phyloP scores from a whole-genome alignment of 2,329 filamentous ascomycete genomes.

The Phoma sp. region DNA sequence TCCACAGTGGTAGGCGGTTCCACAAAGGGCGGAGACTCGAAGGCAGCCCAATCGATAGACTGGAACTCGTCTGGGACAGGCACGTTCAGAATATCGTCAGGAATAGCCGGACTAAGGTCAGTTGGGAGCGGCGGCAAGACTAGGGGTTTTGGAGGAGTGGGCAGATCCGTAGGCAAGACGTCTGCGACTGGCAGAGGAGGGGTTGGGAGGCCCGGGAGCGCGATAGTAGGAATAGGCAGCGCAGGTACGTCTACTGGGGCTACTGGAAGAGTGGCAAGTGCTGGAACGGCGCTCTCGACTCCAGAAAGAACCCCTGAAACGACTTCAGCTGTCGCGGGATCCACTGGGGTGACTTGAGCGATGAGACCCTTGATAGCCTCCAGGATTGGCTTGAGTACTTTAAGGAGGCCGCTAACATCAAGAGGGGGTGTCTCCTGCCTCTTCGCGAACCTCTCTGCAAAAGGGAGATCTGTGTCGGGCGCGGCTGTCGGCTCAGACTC shows the following conservation, averaged over 20 bases:
- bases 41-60: conserved; percentile 10
- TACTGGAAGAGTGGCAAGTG: background rate
- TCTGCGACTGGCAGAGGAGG: background rate
- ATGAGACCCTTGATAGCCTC: conserved; percentile 3
- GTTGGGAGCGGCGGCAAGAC: background rate
- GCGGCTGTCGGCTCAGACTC: background rate
- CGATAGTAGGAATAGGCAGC: background rate
- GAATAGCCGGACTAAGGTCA: background rate
- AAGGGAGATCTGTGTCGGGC: background rate
- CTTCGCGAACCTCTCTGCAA: background rate
- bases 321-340: background rate
- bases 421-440: background rate
- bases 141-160: background rate
- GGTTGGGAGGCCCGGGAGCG: background rate
- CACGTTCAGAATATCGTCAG: background rate
- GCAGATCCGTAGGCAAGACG: background rate
- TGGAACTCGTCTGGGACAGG: conserved; percentile 9
- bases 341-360: background rate
- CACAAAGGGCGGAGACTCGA: conserved; percentile 3
- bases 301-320: background rate
- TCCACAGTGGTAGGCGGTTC: background rate
- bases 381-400: background rate
- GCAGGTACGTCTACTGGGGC: background rate
- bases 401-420: background rate
- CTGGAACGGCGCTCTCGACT: background rate